Conservation (phyloP, 768 basidiomycete species). For the Lentinula sp. region DNA sequence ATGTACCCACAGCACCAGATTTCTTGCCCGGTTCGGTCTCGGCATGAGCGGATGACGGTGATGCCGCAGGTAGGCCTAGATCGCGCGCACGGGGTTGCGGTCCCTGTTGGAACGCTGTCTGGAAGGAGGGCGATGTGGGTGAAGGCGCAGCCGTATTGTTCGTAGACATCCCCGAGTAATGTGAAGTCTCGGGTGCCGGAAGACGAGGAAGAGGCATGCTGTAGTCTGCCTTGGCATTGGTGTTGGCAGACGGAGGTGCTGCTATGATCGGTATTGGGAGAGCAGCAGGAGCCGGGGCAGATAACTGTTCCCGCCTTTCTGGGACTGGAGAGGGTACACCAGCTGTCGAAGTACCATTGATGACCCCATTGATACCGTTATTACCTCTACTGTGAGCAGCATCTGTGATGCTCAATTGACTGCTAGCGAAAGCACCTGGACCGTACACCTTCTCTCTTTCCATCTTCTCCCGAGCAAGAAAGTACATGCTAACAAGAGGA, state of each 20-base stretch:
- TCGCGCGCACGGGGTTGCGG: conserved; percentile 64
- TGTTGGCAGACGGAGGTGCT: not conserved
- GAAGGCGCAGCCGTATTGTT: conserved; percentile 40
- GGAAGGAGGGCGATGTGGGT: conserved; percentile 54
- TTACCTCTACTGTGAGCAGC: not conserved
- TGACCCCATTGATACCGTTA: not conserved
- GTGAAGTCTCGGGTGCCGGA: conserved; percentile 75
- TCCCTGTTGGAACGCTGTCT: conserved; percentile 27
- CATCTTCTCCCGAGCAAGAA: conserved; percentile 90
- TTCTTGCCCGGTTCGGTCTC: conserved; percentile 5
- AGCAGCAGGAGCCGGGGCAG: not conserved
- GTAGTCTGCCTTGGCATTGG: conserved; percentile 62
- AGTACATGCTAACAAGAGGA: conserved; percentile 94
- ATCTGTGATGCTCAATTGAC: conserved; percentile 63
- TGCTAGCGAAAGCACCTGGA: conserved; percentile 88
- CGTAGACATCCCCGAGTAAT: conserved; percentile 72
- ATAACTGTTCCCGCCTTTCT: not conserved
- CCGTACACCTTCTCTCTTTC: conserved; percentile 94
- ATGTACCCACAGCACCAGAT: conserved; percentile 22
- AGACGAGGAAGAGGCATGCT: conserved; percentile 78
- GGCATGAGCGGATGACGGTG: conserved; percentile 14
- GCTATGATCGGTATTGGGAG: not conserved
- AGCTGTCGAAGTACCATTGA: not conserved
- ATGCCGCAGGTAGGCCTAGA: conserved; percentile 36
- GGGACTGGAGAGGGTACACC: not conserved